Base-by-base conservation (phyloP, 257 asterid genomes). In the Salvia miltiorrhiza region DNA sequence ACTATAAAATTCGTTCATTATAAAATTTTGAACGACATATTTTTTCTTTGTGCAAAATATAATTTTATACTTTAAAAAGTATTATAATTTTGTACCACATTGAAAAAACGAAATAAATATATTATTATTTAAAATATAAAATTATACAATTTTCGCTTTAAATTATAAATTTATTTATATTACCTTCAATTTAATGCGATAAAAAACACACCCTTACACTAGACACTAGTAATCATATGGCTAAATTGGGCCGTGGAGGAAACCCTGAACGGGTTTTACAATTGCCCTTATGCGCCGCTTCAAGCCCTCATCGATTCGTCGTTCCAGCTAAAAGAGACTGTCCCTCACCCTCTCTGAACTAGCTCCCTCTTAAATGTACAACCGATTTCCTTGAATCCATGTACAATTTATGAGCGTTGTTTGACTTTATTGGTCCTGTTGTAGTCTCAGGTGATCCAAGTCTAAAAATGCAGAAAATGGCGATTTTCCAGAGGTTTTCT, bases 401-500 rank as follows among this genome's bases (percentile, higher is more conserved):
- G 63, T 24, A 14, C 16, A 19, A 8, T 56, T 28, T 28, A 23
- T 6, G 41, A 28, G 7, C 21, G 14, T 30, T 17, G 9, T n/a
- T 57, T 57, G 7, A 30, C 19, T 57, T 57, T n/a, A 7, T 32
- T 16, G 28, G 5, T 19, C 41, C 19, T 0, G 0, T 23, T 63
- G 23, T 13, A 21, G 12, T 23, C 0, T 63, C 69, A 79, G 83
- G 61, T 73, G 76, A 81, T 40, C 14, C 5, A 4, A 6, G 19
- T 65, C 60, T 50, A 30, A 20, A 67, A 50, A 71, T 79, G 89
- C 72, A 53, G 77, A 77, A 81, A 68, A 77, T 88, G 83, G 69
- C 86, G 77, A 53, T 77, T 68, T 74, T 88, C 57, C 84, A 77
- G 77, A 77, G 89, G 48, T 78, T 87, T 73, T 83, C 89, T 7